phyloP scores from a whole-genome alignment of 2,329 filamentous ascomycete genomes.

The Nothopassalora personata region DNA sequence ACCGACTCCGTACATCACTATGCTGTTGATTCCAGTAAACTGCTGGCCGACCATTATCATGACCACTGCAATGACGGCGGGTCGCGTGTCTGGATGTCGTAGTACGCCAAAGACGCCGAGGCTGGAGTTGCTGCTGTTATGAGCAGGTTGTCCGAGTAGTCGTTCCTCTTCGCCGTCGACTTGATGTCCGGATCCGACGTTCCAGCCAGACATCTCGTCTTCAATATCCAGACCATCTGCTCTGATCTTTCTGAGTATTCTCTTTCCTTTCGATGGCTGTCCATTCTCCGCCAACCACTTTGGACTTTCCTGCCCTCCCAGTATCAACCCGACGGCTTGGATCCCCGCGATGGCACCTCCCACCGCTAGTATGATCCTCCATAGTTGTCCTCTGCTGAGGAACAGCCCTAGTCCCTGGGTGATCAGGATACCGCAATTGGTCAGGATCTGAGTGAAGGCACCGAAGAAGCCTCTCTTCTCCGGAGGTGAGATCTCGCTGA shows the following conservation, averaged over 20 bases:
- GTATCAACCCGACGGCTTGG: conserved; percentile 64
- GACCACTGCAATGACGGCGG: conserved; percentile 84
- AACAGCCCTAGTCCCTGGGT: conserved; percentile 85
- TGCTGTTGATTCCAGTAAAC: conserved; percentile 86
- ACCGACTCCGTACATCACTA: conserved; percentile 97
- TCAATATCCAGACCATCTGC: conserved; percentile 64
- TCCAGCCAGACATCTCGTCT: conserved; percentile 60
- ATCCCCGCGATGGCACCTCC: conserved; percentile 63
- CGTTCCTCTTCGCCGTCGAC: conserved; percentile 54
- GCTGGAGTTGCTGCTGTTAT: conserved; percentile 22
- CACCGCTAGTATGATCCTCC: conserved; percentile 75
- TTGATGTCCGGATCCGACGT: conserved; percentile 26
- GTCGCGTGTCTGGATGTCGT: conserved; percentile 62
- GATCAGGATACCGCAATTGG: conserved; percentile 77
- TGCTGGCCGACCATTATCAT: conserved; percentile 91
- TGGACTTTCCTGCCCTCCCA: conserved; percentile 77
- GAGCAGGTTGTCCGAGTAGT: conserved; percentile 12
- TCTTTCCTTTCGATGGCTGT: conserved; percentile 56
- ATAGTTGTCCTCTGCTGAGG: conserved; percentile 69
- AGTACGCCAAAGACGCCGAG: conserved; percentile 53
- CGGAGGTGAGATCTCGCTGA: conserved; percentile 81
- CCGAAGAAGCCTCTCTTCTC: conserved; percentile 61
- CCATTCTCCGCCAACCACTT: conserved; percentile 72
- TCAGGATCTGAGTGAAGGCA: conserved; percentile 82
- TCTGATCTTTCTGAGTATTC: conserved; percentile 68